Base-by-base conservation (phyloP, 495 filamentous ascomycete genomes). In the Podospora bellae-mahoneyi region DNA sequence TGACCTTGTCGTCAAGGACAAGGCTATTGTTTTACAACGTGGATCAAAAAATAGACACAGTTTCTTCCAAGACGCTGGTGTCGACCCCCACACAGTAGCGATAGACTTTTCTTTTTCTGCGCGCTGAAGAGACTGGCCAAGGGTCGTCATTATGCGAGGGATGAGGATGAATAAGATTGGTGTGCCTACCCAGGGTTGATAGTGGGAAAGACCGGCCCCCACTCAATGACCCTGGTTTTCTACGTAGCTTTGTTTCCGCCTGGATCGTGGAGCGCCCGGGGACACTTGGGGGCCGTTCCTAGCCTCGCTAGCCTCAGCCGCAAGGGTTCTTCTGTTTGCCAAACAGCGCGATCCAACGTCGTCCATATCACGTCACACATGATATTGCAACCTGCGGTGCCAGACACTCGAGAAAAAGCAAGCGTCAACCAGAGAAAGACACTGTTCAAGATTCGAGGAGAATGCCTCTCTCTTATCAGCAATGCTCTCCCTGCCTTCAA, bases 401-500 rank as follows among this genome's bases (percentile, higher is more conserved):
- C 23, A 58, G 55, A 26, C 64, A 56, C 30, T 23, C 20, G 56
- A 16, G 23, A 53, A 57, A 65, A 26, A 65, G 64, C 13, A 64
- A 64, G 13, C 30, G 44, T 19, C 32, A 54, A 15, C 55, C 55
- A 58, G 55, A 58, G 55, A 58, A 3, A 9, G 3, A 23, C 23
- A 23, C 23, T 23, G 55, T 20, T 10, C 18, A 26, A 18, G 0
- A 48, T 48, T 48, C 39, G 9, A 48, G 39, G 39, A 5, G 13
- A 5, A 18, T 48, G 9, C 2, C 39, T 23, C 15, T 10, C 39
- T 48, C 39, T 18, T 48, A 48, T 48, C 39, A 48, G 13, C 39
- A 48, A 48, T 10, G 5, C 30, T 4, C 4, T 7, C 4, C 0
- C 4, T 32, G 30, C 30, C 30, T 32, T 32, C 4, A 32, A 32